Evolutionary conservation across 23 red algal species (phyloP).

Genomic region (Agarophyton chilense): DNA sequence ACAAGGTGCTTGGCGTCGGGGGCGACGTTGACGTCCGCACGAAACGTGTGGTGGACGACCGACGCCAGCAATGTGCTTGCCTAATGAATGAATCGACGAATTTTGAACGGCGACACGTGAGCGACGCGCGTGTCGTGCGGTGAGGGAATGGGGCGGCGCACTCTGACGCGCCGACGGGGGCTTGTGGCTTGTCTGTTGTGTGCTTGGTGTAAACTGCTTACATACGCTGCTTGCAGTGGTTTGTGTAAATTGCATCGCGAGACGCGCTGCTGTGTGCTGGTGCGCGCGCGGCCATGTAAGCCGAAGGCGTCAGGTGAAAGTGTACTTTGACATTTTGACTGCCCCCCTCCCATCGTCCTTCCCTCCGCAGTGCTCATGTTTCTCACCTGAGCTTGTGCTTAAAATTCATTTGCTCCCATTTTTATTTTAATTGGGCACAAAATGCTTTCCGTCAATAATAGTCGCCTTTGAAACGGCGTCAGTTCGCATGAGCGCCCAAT

Average conservation of each 20-base stretch:
- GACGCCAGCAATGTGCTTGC: background rate
- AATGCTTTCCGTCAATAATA: no score
- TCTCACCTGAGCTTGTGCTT: no score
- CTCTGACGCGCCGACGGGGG: no score
- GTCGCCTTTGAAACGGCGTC: no score
- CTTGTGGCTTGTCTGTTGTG: background rate
- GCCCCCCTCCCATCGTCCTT: background rate
- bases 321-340: no score
- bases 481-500: no score
- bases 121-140: background rate
- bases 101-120: background rate
- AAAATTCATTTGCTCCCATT: no score
- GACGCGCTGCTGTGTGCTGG: no score
- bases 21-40: background rate
- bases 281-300: no score
- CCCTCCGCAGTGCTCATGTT: background rate
- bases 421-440: no score
- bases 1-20: background rate
- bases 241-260: background rate
- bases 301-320: background rate
- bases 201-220: background rate
- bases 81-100: constrained; percentile 12
- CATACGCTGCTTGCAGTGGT: background rate
- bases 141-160: constrained; percentile 2
- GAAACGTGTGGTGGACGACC: background rate